phyloP scores from a whole-genome alignment of 2,329 filamentous ascomycete genomes.

The Fonsecaea multimorphosa region DNA sequence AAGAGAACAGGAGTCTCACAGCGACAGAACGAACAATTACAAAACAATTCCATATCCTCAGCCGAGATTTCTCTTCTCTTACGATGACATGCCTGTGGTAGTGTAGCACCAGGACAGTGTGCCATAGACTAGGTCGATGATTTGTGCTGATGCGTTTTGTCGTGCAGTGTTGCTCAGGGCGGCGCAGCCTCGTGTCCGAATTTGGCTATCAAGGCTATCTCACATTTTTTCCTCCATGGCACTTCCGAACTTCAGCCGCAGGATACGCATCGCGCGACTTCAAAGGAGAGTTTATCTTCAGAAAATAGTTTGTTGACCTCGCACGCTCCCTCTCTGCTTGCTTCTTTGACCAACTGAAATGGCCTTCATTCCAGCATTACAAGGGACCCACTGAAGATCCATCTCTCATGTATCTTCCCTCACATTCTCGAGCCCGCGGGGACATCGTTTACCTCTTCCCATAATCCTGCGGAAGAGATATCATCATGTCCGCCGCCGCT shows the following conservation, averaged over 20 bases:
- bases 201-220: not conserved
- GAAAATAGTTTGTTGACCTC: not conserved
- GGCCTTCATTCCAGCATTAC: not conserved
- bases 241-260: not conserved
- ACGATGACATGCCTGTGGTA: not conserved
- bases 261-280: not conserved
- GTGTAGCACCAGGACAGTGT: too few relatives aligned
- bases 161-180: not conserved
- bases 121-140: too few relatives aligned
- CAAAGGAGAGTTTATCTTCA: not conserved
- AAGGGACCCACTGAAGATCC: not conserved
- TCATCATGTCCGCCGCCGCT: constrained; percentile 29
- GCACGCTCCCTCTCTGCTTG: not conserved
- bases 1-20: too few relatives aligned
- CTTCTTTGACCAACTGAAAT: not conserved
- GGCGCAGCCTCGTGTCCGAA: not conserved
- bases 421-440: not conserved
- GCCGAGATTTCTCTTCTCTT: not conserved
- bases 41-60: not conserved
- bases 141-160: not conserved
- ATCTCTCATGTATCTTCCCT: not conserved
- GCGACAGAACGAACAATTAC: too few relatives aligned
- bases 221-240: not conserved
- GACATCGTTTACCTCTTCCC: not conserved
- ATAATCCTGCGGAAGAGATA: not conserved